Evolutionary conservation across 2,329 filamentous ascomycete species (phyloP).

Genomic region (Xylaria sp.): DNA sequence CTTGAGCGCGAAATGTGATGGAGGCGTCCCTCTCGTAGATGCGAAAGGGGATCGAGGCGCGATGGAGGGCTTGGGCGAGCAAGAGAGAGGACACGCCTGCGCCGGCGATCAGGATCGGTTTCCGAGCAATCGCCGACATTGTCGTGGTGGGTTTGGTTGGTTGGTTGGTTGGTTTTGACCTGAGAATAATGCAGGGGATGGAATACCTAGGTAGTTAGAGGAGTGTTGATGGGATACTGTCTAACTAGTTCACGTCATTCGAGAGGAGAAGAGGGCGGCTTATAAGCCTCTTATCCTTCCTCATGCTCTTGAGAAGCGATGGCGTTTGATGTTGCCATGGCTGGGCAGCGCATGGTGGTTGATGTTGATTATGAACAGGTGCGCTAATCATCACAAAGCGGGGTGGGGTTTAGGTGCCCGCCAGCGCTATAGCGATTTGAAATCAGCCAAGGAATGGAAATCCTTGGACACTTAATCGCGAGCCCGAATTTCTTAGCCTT

Average conservation of each 20-base stretch:
- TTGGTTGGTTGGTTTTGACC: neutral
- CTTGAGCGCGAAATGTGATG: conserved; percentile 62
- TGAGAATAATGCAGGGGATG: neutral
- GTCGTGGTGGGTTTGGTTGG: neutral
- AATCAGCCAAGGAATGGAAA: neutral
- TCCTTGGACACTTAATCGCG: neutral
- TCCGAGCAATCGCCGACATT: conserved; percentile 26
- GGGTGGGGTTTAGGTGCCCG: conserved; percentile 3
- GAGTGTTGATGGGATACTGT: neutral
- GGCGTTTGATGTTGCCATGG: neutral
- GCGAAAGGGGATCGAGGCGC: conserved; percentile 53
- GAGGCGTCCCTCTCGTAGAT: conserved; percentile 62
- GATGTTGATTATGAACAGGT: neutral
- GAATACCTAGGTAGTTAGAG: neutral
- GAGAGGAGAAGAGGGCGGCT: neutral
- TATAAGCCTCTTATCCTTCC: neutral
- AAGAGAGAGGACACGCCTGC: conserved; percentile 52
- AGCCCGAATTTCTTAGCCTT: neutral
- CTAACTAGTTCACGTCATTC: neutral
- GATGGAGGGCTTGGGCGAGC: conserved; percentile 50
- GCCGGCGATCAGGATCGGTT: conserved; percentile 51
- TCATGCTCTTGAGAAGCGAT: neutral
- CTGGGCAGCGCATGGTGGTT: no score
- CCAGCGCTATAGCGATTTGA: conserved; percentile 13
- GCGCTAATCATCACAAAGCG: neutral